Base-by-base conservation (phyloP, 306 rosid genomes). In the Prinsepia uniflora region DNA sequence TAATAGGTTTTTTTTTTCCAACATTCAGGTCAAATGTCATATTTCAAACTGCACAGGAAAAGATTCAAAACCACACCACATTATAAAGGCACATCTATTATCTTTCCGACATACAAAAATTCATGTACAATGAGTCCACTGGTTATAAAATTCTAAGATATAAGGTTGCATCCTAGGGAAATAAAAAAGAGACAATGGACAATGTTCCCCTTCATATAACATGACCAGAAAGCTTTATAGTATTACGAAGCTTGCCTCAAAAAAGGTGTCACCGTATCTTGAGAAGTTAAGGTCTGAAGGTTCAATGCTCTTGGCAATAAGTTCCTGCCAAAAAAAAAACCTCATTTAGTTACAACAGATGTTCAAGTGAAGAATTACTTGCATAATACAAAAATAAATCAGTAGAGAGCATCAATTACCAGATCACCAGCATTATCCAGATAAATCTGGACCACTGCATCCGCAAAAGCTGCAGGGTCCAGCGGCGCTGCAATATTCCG, bases 361-460 rank as follows among this genome's bases (percentile, higher is more conserved):
- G 19, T 60, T 54, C 8, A 20, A 48, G 44, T 5, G 7, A 55
- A 6, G 56, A 30, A 34, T 39, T 20, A 22, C 10, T 19, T 7
- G 30, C 24, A 56, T 0, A 48, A 48, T 8, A 63, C 7, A 20
- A 68, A 56, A 2, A 66, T 13, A 65, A 34, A 43, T 49, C 20
- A 19, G 11, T 40, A 41, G 18, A 53, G 36, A 30, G 36, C 36
- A 30, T 49, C 42, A 66, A 76, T 85, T 86, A 95, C 99, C 96
- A 95, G 84, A 89, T 95, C 99, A 87, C 99, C 99, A 89, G 96
- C 96, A 95, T 95, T 95, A 91, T 95, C 97, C 96, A 95, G 81
- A 87, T 95, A 95, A 80, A 95, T 95, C 99, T 95, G 99, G 99
- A 95, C 99, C 97, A 95, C 99, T 95, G 99, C 99, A 91, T 95